Base-by-base conservation (phyloP, 148 eudicot genomes). In the Vaccinium corymbosum region DNA sequence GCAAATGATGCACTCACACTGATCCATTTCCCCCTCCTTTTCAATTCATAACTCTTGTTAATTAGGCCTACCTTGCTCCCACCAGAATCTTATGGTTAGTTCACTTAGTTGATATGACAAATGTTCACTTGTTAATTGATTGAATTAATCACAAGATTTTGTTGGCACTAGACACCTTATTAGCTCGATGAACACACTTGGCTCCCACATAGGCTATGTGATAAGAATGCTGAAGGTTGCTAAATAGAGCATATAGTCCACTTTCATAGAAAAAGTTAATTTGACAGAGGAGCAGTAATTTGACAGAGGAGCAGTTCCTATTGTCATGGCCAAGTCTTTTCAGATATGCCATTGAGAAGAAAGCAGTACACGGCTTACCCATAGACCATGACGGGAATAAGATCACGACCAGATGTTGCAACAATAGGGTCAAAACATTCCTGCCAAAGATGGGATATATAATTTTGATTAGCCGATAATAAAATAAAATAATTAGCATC, bases 351-450 rank as follows among this genome's bases (percentile, higher is more conserved):
- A 66, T 6, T 64, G 35, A 81, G n/a, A 64, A 14, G 78, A 80
- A 79, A 80, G 35, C 90, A 50, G 61, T 32, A 55, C 32, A 73
- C 57, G 81, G 77, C 94, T 90, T 87, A 97, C 97, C 96, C 99
- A 83, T 95, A 92, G 76, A 97, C 99, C 99, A 97, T 97, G 25
- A 97, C 92, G 81, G 99, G 99, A 86, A 97, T 97, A 17, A 97
- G 90, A 88, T 97, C 98, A 79, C 97, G 94, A 53, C 98, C 98
- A 85, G 90, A 92, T 82, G 78, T 89, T 59, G 97, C 92, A 82
- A 92, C 90, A 89, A 97, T 95, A 80, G 99, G 98, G 87, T 92
- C 94, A 85, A 97, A 97, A 84, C 97, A 91, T 83, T 94, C 99
- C 99, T 97, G 92, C 57, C 53, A 76, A 86, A 82, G 49, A 78